Evolutionary conservation across 495 filamentous ascomycete genomes (phyloP), one percentile per base, ranked within the genome.

Genomic region (Penicillium manginii): DNA sequence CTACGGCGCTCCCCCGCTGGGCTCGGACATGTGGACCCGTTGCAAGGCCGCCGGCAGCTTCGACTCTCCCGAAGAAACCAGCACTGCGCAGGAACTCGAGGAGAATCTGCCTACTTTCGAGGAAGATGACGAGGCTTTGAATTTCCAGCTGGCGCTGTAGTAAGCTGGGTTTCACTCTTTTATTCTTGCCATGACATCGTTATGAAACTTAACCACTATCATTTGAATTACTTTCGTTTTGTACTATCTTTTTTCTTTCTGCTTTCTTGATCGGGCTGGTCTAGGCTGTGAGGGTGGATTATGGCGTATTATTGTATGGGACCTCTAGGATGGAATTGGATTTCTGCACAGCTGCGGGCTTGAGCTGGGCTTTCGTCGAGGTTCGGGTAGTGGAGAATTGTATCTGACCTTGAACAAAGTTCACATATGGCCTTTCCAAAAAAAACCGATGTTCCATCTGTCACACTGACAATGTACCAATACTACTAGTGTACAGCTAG

Each of bases 81-180:
- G 31, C 15, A 50, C 9, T 2, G 48, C 39, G 26, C 55, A 54
- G 43, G 67, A 68, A 19, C 63, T 63, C 21, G 73, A 72, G 9
- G 67, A 72, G 31, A 45, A 19, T 32, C 66, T 76, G 37, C 74
- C 64, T 0, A 70, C 63, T 1, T 75, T 73, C 37, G 72, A 64
- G 21, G 77, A 80, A 60, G 77, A 78, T 51, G 77, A 77, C 22
- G 77, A 80, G 42, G 63, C 70, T 2, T 58, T 66, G 43, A 73
- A 65, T 63, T 80, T 80, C 62, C 77, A 80, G 63, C 67, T 80
- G 23, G 75, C 72, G 12, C 55, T 80, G 52, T 80, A 65, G 65
- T n/a, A 23, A 12, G 26, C 26, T 29, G 26, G 26, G 6, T 29
- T 29, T 29, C 26, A 29, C 9, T 29, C 26, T 29, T 29, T 29